Conservation (phyloP, 768 basidiomycete species). For the Collybiopsis confluens region DNA sequence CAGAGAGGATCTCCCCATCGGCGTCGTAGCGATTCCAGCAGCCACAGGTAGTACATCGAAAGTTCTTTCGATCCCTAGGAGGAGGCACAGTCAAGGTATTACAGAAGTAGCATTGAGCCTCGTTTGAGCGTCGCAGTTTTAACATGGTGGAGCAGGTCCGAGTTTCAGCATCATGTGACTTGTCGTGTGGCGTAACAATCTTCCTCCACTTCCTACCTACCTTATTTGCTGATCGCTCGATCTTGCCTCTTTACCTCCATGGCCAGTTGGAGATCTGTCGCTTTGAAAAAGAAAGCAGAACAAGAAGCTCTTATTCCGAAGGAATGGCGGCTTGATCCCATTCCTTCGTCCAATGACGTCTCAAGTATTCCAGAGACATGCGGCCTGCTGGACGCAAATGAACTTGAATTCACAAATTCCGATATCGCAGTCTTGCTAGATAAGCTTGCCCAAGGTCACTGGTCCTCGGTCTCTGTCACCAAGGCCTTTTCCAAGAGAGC, state of each 20-base stretch:
- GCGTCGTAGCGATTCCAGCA: constrained; percentile 76
- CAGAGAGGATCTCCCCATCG: constrained; percentile 73
- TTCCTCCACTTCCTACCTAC: too few relatives aligned
- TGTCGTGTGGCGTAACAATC: too few relatives aligned
- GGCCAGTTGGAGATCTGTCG: constrained; percentile 45
- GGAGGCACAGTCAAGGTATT: constrained; percentile 37
- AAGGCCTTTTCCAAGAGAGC: constrained; percentile 76
- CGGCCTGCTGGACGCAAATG: constrained; percentile 51
- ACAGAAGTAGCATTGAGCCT: constrained; percentile 70
- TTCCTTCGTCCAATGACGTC: constrained; percentile 47
- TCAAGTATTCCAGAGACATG: constrained; percentile 47
- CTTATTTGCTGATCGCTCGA: background rate
- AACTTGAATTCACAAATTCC: constrained; percentile 46
- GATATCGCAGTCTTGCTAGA: constrained; percentile 41
- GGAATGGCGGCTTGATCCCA: constrained; percentile 53
- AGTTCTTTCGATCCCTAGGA: constrained; percentile 49
- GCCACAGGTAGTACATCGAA: constrained; percentile 61
- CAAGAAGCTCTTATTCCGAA: constrained; percentile 57
- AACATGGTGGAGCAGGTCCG: too few relatives aligned
- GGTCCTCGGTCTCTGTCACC: constrained; percentile 66
- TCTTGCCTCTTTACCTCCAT: background rate
- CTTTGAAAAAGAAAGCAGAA: constrained; percentile 46
- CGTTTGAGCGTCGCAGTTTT: constrained; percentile 43
- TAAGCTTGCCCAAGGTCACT: constrained; percentile 48
- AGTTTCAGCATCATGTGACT: too few relatives aligned